Conservation (phyloP, 345 rosid genomes). For the Camelina neglecta region DNA sequence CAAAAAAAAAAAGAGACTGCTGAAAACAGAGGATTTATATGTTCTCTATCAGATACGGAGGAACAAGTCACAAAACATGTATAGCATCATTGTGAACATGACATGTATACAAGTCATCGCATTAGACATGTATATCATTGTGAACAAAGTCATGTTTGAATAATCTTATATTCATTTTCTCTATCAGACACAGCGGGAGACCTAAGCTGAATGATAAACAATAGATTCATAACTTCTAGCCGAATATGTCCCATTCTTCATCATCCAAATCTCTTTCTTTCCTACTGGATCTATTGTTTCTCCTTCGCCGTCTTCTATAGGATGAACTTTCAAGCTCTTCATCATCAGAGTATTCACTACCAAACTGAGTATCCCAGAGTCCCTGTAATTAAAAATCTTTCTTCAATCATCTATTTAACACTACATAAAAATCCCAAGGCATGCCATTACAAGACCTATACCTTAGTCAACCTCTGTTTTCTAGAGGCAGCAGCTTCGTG, state of each 20-base stretch:
- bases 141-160: neutral
- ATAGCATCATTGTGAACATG: neutral
- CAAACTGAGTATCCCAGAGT: slow-evolving; percentile 63
- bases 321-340: slow-evolving; percentile 47
- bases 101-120: no score
- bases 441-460: slow-evolving; percentile 35
- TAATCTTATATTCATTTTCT: neutral
- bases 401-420: slow-evolving; percentile 10
- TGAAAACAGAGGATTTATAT: neutral
- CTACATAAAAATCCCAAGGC: neutral
- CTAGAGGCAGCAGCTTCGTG: slow-evolving; percentile 74
- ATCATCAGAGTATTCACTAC: slow-evolving; percentile 53
- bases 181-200: neutral
- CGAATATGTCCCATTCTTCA: slow-evolving; percentile 36
- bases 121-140: neutral
- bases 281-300: slow-evolving; percentile 42
- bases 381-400: slow-evolving; percentile 53
- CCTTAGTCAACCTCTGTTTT: slow-evolving; percentile 85
- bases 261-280: slow-evolving; percentile 36
- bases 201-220: neutral
- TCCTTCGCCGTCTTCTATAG: slow-evolving; percentile 29
- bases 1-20: neutral
- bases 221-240: neutral
- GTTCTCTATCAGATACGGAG: no score
- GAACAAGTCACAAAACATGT: neutral